Evolutionary conservation across 2,329 filamentous ascomycete species (phyloP), one percentile per base, ranked within the genome.

Genomic region (Cladophialophora yegresii): DNA sequence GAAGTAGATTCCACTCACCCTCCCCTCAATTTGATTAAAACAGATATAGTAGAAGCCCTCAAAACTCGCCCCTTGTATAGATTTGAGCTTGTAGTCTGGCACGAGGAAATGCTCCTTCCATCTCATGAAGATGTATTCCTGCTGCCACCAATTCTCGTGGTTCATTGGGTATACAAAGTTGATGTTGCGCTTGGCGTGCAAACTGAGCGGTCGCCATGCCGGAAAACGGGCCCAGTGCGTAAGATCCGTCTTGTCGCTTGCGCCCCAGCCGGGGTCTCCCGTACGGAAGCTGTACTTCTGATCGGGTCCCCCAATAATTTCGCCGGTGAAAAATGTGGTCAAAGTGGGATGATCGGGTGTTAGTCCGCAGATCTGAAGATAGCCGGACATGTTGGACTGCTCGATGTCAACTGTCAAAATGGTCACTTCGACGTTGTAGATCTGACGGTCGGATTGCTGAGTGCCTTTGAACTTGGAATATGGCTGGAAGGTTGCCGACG

Each of bases 31-130:
- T 78, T 98, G 93, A 77, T 98, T 96, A 81, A 98, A 98, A 80
- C 93, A 97, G 70, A 99, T 98, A 74, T 99, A 99, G 76, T 98
- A 99, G 76, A 99, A 99, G 0, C 95, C 95, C 75, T 99, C 95
- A 66, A 98, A 99, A 74, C 93, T 98, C 7, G 95, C 95, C 20
- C 95, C 95, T 36, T 87, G 90, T 67, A 99, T 96, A 10, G 91
- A 96, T 66, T 89, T 86, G 22, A 98, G 92, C 16, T 91, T 86
- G 76, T 99, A 95, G 73, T 99, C 93, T 1, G 95, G 95, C 0
- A 99, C 95, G 0, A 99, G 82, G 73, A 99, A 99, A 73, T 96
- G 92, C 75, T 99, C 95, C 78, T 99, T 99, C 95, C 95, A 99
- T 66, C 95, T 87, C 95, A 99, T 99, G 74, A 97, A 99, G 33